Evolutionary conservation across 2,329 filamentous ascomycete species (phyloP).

Genomic region (Berkeleyomyces basicola): DNA sequence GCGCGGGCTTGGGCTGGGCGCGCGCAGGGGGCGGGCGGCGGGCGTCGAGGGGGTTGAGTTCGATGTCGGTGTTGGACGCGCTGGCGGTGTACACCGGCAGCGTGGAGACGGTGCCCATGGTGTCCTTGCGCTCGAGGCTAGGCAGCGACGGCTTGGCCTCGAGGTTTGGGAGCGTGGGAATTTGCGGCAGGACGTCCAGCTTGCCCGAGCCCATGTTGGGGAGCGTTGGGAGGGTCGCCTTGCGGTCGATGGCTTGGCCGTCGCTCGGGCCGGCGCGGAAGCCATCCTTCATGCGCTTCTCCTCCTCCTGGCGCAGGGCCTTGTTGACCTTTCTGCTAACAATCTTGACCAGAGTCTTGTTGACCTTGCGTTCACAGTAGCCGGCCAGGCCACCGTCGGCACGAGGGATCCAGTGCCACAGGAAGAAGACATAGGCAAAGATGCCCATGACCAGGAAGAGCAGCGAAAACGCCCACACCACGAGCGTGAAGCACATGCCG

Average conservation of each 20-base stretch:
- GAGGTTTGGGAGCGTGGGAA: conserved; percentile 39
- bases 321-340: conserved; percentile 78
- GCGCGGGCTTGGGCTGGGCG: conserved; percentile 28
- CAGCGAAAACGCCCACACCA: conserved; percentile 76
- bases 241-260: conserved; percentile 31
- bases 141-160: conserved; percentile 11
- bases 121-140: conserved; percentile 38
- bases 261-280: conserved; percentile 35
- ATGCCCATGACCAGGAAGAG: conserved; percentile 58
- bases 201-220: conserved; percentile 25
- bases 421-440: conserved; percentile 70
- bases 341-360: conserved; percentile 66
- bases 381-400: conserved; percentile 63
- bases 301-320: conserved; percentile 64
- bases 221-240: conserved; percentile 48
- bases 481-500: conserved; percentile 79
- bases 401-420: conserved; percentile 81
- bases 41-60: conserved; percentile 32
- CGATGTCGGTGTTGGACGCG: conserved; percentile 36
- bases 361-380: conserved; percentile 87
- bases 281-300: conserved; percentile 36
- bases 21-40: conserved; percentile 32
- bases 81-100: conserved; percentile 46
- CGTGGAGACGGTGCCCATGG: conserved; percentile 30
- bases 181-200: conserved; percentile 36